phyloP scores from a whole-genome alignment of 331 rosid genomes.

The Malus hybrid region DNA sequence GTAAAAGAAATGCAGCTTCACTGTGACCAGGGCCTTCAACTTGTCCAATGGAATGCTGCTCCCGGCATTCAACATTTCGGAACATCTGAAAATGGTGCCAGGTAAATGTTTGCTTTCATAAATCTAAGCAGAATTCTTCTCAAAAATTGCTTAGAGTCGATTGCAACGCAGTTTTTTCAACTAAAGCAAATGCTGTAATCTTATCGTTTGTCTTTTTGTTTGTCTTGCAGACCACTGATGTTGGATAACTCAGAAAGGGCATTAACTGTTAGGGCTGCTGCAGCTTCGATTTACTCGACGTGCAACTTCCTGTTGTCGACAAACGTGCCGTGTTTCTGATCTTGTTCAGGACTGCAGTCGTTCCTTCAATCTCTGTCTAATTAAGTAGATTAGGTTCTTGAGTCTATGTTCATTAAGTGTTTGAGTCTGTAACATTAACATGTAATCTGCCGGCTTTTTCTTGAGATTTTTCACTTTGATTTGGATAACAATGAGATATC shows the following conservation, averaged over 20 bases:
- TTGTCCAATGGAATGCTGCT: constrained; percentile 18
- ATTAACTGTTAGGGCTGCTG: constrained; percentile 85
- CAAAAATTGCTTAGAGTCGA: neutral
- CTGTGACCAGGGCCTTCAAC: constrained; percentile 72
- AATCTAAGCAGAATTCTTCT: neutral
- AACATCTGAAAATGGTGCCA: constrained; percentile 40
- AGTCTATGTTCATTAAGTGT: constrained; percentile 1
- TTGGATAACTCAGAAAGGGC: constrained; percentile 57
- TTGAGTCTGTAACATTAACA: constrained; percentile 28
- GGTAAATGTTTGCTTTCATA: constrained; percentile 28
- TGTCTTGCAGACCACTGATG: constrained; percentile 33
- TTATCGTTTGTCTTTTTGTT: neutral
- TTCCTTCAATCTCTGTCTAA: neutral
- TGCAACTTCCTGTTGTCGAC: constrained; percentile 67
- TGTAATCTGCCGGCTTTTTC: neutral
- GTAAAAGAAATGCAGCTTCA: constrained; percentile 81
- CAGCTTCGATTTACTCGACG: constrained; percentile 92
- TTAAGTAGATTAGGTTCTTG: constrained; percentile 2
- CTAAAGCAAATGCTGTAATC: neutral
- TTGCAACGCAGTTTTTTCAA: neutral
- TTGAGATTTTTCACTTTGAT: neutral
- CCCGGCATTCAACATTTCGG: constrained; percentile 44
- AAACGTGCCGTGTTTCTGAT: constrained; percentile 39
- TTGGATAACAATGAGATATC: neutral
- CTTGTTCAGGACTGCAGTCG: neutral